Evolutionary conservation across 306 rosid genomes (phyloP).

Genomic region (Cucumis hystrix): DNA sequence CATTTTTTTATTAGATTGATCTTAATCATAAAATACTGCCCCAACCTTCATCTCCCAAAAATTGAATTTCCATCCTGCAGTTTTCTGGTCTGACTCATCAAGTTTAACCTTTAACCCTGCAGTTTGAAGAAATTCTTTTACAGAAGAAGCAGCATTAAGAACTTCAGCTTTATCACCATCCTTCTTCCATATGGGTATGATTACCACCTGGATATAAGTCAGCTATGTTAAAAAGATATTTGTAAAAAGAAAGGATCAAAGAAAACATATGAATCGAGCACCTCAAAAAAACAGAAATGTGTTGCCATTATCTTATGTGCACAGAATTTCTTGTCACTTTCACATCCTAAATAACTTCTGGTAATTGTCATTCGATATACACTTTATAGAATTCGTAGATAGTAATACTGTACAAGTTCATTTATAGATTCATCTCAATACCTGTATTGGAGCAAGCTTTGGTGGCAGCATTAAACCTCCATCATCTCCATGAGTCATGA

Average conservation of each 20-base stretch:
- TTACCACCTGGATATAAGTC: conserved; percentile 57
- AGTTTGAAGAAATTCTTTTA: conserved; percentile 41
- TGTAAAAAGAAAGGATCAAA: background rate
- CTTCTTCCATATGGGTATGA: conserved; percentile 92
- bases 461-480: conserved; percentile 94
- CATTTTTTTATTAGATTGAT: background rate
- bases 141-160: conserved; percentile 55
- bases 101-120: conserved; percentile 70
- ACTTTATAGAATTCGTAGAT: background rate
- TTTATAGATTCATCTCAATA: conserved; percentile 15
- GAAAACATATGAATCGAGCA: background rate
- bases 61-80: conserved; percentile 99
- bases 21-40: conserved; percentile 5
- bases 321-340: background rate
- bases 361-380: background rate
- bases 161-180: conserved; percentile 58
- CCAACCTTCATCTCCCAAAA: conserved; percentile 99
- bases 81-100: conserved; percentile 79
- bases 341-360: background rate
- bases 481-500: conserved; percentile 96
- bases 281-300: background rate
- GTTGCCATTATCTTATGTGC: background rate
- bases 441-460: conserved; percentile 84
- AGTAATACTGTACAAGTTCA: background rate
- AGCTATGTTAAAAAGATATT: background rate